Evolutionary conservation across 331 rosid genomes (phyloP).

Genomic region (Quercus phellos): DNA sequence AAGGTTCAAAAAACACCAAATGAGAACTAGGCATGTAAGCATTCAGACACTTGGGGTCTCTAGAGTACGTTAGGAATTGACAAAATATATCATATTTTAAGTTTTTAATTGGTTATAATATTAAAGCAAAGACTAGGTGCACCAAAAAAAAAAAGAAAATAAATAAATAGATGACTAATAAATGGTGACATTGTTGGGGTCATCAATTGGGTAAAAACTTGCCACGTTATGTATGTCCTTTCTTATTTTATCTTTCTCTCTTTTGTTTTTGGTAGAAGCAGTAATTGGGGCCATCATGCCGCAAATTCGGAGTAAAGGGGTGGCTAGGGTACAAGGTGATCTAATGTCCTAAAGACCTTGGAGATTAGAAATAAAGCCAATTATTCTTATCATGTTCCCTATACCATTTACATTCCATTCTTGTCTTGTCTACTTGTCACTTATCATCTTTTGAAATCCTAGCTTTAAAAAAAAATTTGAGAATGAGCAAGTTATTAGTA

Average conservation of each 20-base stretch:
- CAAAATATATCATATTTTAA: no score
- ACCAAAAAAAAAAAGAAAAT: no score
- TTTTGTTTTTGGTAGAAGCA: neutral
- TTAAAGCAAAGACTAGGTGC: no score
- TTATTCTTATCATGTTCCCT: slow-evolving; percentile 39
- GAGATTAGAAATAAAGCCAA: neutral
- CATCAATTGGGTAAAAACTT: neutral
- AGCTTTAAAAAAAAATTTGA: neutral
- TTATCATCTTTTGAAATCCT: neutral
- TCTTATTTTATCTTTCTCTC: no score
- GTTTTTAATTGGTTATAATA: no score
- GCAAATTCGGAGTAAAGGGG: neutral
- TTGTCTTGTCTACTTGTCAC: slow-evolving; percentile 27
- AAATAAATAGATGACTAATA: no score
- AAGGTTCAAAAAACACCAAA: no score
- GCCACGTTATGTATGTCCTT: neutral
- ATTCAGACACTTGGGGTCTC: no score
- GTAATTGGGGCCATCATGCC: neutral
- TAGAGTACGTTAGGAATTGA: no score
- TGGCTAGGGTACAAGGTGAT: neutral
- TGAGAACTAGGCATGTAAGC: no score
- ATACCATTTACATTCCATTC: slow-evolving; percentile 19
- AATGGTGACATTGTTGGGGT: no score
- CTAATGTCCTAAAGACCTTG: neutral
- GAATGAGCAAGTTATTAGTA: neutral